Base-by-base conservation (phyloP, 495 filamentous ascomycete genomes). In the Beverwykella pulmonaria region DNA sequence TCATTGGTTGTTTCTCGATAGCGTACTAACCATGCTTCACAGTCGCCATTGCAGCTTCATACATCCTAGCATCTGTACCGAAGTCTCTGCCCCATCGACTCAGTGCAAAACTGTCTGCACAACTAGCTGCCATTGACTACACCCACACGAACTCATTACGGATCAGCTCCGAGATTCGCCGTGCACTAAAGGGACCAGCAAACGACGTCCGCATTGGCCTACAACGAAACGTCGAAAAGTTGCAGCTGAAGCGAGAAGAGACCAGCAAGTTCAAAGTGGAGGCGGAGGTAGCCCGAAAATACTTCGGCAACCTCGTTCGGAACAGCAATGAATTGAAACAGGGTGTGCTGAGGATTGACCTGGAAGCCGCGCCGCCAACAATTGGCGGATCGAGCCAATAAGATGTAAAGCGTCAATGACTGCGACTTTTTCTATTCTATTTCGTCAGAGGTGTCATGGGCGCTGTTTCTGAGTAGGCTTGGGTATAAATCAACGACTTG, bases 11-110 rank as follows among this genome's bases (percentile, higher is more conserved):
- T 12, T 44, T 14, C 39, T n/a, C 15, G 5, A 5, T 44, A 12
- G 3, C 17, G 17, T 15, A 66, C 81, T 86, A 79, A 73, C 55
- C 34, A 34, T 44, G 1, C 22, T 8, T 61, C 15, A 32, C 71
- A 94, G 91, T 85, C 39, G 79, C 86, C 58, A 83, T 93, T 44
- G 88, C 90, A 57, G 80, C 87, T 14, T 87, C 85, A 59, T 97
- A 95, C 74, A 79, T 94, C 59, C 82, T 98, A 63, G 84, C 87
- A 54, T 88, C 92, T 57, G 93, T 98, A 66, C 94, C 94, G 1
- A 81, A 85, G 47, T 91, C 94, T 10, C 88, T 98, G 10, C 94
- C 94, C 39, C 87, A 88, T 59, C 92, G 93, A 32, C 86, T 98
- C 19, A 89, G 87, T 52, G 83, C 81, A 75, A 97, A 97, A 79